Evolutionary conservation across 1,139 yeast genomes (phyloP), one percentile per base, ranked within the genome.

Genomic region (Magnusiomyces fungicola): DNA sequence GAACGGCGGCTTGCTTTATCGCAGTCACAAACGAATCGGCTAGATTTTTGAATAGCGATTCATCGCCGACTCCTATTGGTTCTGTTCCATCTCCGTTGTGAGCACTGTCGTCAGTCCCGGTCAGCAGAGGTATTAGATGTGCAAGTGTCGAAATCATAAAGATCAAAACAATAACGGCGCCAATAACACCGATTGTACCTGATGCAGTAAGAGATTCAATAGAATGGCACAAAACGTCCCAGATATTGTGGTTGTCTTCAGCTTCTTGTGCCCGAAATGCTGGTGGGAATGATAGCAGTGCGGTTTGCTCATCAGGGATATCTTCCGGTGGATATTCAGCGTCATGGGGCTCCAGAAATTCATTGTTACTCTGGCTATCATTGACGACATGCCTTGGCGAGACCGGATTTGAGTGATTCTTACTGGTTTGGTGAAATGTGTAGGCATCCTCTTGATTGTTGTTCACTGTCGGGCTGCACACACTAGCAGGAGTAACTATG

Each of bases 141-240:
- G 34, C 18, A 18, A 10, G 9, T 14, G 43, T 16, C 7, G 34
- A n/a, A 27, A 40, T 25, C 9, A 27, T 9, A n/a, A 40, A 25
- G 22, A 40, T n/a, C 21, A 40, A 12, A 18, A 40, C 32, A 16
- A 40, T 22, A 16, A 40, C 34, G 3, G 43, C 32, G 19, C 43
- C 43, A 5, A 40, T 22, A 7, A 21, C 24, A 4, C 43, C 43
- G n/a, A 40, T n/a, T 9, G 34, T 40, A 3, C 43, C 43, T 3
- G 33, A 22, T 18, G 30, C 7, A 3, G 43, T 16, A 5, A 40
- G 19, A 3, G 43, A n/a, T 16, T 40, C 43, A 10, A 40, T 40
- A 4, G 33, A 40, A 16, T 40, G 43, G 32, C 43, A 40, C 22
- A 40, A 22, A 4, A 40, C 14, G 32, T 40, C 43, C 43, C 43